Percentiles rank a stretch among this genome's conserved stretches.
These are phyloP conservation scores for Spiromastix sp. DNA, from an alignment of 2,329 filamentous ascomycete species.

Conservation along the genomic window DNA sequence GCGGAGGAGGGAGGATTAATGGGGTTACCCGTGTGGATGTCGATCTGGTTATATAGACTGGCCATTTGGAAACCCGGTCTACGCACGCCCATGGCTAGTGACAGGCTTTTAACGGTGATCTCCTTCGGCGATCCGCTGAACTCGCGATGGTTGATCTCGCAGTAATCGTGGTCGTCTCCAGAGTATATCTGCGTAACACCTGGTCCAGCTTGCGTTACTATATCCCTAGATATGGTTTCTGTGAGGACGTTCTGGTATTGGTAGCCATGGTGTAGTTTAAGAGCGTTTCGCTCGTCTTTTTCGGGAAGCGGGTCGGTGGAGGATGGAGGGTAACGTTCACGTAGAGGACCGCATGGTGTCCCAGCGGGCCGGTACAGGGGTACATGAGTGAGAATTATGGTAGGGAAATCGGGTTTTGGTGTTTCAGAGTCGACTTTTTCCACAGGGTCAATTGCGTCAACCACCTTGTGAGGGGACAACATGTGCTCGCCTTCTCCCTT, in stretches of 20 bases:
- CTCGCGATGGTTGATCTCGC: constrained; percentile 69
- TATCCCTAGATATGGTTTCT: constrained; percentile 60
- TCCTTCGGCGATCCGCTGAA: constrained; percentile 57
- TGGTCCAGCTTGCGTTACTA: constrained; percentile 63
- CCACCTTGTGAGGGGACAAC: constrained; percentile 48
- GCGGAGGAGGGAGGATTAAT: constrained; percentile 12
- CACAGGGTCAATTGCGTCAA: constrained; percentile 44
- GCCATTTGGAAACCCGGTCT: constrained; percentile 79
- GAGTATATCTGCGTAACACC: constrained; percentile 82
- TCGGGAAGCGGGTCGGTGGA: constrained; percentile 47
- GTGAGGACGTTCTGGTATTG: constrained; percentile 95
- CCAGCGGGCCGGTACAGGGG: constrained; percentile 73
- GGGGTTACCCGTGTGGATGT: constrained; percentile 36
- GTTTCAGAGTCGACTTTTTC: constrained; percentile 9
- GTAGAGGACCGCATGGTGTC: constrained; percentile 76
- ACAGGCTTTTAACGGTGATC: constrained; percentile 91
- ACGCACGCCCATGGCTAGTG: constrained; percentile 91
- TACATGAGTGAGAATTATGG: constrained; percentile 82
- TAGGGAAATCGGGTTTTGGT: constrained; percentile 55
- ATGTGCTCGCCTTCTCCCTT: constrained; percentile 49
- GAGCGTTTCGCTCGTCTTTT: constrained; percentile 63
- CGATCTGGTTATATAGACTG: constrained; percentile 86
- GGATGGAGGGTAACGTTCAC: constrained; percentile 72
- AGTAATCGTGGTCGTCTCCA: constrained; percentile 97
- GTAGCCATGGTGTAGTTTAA: constrained; percentile 68